Percentiles rank a stretch among this genome's conserved stretches.
Conservation (phyloP, 441 rosid genomes). For the Populus tomentosa region DNA sequence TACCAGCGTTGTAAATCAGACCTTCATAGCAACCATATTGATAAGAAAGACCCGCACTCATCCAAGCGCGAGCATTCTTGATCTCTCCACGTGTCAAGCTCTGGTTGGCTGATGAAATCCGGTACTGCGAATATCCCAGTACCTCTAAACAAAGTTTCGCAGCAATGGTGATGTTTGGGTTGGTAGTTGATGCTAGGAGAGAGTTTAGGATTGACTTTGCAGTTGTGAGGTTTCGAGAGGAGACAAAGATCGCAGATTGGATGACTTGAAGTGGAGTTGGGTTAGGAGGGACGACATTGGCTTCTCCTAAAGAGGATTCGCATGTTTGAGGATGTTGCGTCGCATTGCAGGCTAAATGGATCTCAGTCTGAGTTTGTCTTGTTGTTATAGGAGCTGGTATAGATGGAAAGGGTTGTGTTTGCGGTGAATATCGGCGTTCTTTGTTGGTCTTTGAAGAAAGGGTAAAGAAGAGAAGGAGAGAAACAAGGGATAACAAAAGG, state of each 20-base stretch:
- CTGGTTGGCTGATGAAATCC: conserved; percentile 34
- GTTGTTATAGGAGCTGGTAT: conserved; percentile 7
- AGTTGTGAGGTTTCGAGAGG: conserved; percentile 42
- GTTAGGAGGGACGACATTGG: conserved; percentile 35
- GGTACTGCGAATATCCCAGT: conserved; percentile 47
- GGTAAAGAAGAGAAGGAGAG: conserved; percentile 31
- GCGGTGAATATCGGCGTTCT: neutral
- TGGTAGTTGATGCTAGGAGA: conserved; percentile 41
- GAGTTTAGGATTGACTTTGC: conserved; percentile 45
- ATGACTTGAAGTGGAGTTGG: conserved; percentile 57
- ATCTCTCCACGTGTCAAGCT: conserved; percentile 33
- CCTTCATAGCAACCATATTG: conserved; percentile 70
- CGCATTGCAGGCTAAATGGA: conserved; percentile 61
- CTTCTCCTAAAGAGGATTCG: conserved; percentile 39
- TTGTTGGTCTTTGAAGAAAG: conserved; percentile 15
- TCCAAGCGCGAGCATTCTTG: conserved; percentile 81
- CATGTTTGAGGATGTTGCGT: conserved; percentile 57
- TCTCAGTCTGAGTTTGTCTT: conserved; percentile 29
- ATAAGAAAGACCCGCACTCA: conserved; percentile 67
- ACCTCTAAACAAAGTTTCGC: conserved; percentile 46
- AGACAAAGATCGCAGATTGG: conserved; percentile 55
- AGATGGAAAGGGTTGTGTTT: neutral
- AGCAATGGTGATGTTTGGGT: conserved; percentile 44
- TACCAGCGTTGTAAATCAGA: conserved; percentile 49
- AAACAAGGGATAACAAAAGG: conserved; percentile 22